Evolutionary conservation across 305 asterid species (phyloP).

Genomic region (Fraxinus baroniana): DNA sequence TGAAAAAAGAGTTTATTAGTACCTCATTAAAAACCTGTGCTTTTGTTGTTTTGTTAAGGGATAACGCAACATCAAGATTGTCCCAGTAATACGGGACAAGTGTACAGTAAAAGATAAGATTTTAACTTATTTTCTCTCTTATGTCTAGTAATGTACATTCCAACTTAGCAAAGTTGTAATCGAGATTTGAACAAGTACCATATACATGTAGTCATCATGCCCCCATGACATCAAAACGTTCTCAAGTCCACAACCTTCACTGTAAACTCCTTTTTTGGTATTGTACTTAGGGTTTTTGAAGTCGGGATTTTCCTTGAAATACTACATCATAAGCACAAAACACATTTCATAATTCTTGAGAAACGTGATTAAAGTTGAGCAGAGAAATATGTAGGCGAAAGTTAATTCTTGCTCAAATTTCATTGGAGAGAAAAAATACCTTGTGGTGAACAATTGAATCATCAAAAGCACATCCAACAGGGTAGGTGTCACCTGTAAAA

Average conservation of each 20-base stretch:
- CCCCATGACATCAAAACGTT: conserved; percentile 65
- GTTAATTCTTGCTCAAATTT: neutral
- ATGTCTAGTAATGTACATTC: neutral
- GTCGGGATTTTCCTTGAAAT: conserved; percentile 48
- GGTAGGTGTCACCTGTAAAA: conserved; percentile 48
- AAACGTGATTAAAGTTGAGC: neutral
- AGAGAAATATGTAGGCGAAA: neutral
- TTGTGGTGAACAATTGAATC: conserved; percentile 45
- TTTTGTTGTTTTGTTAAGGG: neutral
- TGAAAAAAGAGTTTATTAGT: conserved; percentile 9
- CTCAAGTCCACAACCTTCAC: conserved; percentile 57
- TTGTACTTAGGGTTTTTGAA: conserved; percentile 32
- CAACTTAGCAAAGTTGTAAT: neutral
- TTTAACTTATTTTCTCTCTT: neutral
- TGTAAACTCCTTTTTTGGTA: conserved; percentile 50
- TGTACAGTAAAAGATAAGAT: neutral
- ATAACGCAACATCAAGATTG: neutral
- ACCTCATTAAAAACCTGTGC: neutral
- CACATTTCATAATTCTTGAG: neutral
- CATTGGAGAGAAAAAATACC: conserved; percentile 24
- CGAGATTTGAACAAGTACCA: conserved; percentile 31
- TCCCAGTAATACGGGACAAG: neutral
- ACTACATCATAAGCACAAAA: conserved; percentile 29
- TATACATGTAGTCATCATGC: conserved; percentile 56
- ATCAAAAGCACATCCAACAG: conserved; percentile 60